phyloP scores from a whole-genome alignment of 2,329 filamentous ascomycete genomes.

The Fusarium udum region DNA sequence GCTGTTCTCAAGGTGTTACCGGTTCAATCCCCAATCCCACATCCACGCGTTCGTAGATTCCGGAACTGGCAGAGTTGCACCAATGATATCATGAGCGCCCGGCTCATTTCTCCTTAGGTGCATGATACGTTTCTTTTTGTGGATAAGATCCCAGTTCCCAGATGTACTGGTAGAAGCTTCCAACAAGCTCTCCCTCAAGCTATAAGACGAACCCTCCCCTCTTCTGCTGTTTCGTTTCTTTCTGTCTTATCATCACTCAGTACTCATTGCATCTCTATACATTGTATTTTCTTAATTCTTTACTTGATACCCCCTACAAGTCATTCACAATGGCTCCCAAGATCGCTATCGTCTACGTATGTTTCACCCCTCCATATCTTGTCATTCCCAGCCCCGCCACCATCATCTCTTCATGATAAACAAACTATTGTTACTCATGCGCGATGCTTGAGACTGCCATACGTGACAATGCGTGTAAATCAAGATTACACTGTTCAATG shows the following conservation, averaged over 20 bases:
- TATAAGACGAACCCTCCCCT: constrained; percentile 41
- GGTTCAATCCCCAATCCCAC: not conserved
- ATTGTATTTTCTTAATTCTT: constrained; percentile 5
- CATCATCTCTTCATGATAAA: not conserved
- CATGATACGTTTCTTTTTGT: constrained; percentile 15
- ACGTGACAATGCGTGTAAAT: not conserved
- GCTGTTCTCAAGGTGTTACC: not conserved
- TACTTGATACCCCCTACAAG: constrained; percentile 24
- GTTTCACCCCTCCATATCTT: constrained; percentile 49
- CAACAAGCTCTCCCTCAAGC: constrained; percentile 14
- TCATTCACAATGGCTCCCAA: constrained; percentile 80
- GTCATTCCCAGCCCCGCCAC: not conserved
- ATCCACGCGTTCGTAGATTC: constrained; percentile 12
- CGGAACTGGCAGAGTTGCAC: constrained; percentile 24
- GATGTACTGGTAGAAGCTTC: constrained; percentile 28
- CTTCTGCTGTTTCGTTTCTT: not conserved
- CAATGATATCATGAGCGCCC: constrained; percentile 28
- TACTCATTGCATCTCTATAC: not conserved
- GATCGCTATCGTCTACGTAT: constrained; percentile 88
- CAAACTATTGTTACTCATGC: not conserved
- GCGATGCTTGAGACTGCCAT: not conserved
- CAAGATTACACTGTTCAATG: not conserved
- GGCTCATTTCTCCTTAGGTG: not conserved
- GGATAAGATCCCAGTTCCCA: constrained; percentile 2
- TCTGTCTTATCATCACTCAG: not conserved